Conservation (phyloP, 2,329 filamentous ascomycete species). For the Fusarium sp. region DNA sequence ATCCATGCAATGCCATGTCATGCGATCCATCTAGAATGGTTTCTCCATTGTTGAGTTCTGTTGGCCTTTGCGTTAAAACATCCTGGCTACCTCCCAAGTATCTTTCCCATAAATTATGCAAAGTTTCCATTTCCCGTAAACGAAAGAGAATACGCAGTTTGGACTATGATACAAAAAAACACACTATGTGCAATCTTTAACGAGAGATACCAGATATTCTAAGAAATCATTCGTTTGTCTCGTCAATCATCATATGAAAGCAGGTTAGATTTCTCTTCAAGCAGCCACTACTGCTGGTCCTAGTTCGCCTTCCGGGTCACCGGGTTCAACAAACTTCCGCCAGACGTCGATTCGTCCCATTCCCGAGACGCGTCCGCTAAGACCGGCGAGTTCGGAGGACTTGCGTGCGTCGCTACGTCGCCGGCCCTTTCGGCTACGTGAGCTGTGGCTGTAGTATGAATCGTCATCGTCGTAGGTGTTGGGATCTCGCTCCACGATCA, state of each 20-base stretch:
- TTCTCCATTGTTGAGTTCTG: slow-evolving; percentile 28
- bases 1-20: slow-evolving; percentile 17
- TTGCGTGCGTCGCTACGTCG: slow-evolving; percentile 48
- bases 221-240: slow-evolving; percentile 16
- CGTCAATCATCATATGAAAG: slow-evolving; percentile 10
- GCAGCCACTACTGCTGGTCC: slow-evolving; percentile 19
- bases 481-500: slow-evolving; percentile 43
- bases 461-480: slow-evolving; percentile 50
- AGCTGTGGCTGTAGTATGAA: slow-evolving; percentile 44
- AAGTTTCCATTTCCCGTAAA: slow-evolving; percentile 1
- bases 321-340: slow-evolving; percentile 60
- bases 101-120: slow-evolving; percentile 5
- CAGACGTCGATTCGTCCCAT: slow-evolving; percentile 62
- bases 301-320: slow-evolving; percentile 52
- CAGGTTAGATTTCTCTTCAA: slow-evolving; percentile 3
- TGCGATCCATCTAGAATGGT: slow-evolving; percentile 11
- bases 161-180: slow-evolving; percentile 12
- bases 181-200: slow-evolving; percentile 20
- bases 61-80: slow-evolving; percentile 25
- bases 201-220: slow-evolving; percentile 11
- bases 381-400: slow-evolving; percentile 60
- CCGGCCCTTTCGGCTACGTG: slow-evolving; percentile 45
- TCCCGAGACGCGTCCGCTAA: slow-evolving; percentile 58
- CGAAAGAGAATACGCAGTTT: slow-evolving; percentile 11
- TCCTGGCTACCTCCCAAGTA: background rate